phyloP scores from a whole-genome alignment of 768 basidiomycete species.

The Porphyrellus cyaneotinctus region DNA sequence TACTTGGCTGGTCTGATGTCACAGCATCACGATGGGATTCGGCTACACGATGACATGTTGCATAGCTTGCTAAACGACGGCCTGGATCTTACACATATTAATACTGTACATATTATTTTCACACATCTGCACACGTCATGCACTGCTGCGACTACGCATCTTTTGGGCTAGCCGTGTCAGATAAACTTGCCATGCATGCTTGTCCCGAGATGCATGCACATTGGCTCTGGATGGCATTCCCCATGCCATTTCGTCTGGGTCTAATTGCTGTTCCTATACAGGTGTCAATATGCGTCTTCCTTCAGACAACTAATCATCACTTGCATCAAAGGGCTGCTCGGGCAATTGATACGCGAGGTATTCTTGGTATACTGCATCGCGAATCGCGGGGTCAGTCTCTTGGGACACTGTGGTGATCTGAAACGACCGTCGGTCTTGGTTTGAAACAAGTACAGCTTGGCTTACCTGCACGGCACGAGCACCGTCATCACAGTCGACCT shows the following conservation, averaged over 20 bases:
- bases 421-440: neutral
- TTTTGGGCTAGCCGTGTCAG: neutral
- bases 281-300: neutral
- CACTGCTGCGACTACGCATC: neutral
- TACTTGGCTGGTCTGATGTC: too few species aligned
- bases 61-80: too few species aligned
- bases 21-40: too few species aligned
- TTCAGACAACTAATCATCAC: neutral
- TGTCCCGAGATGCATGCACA: neutral
- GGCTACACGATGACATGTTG: too few species aligned
- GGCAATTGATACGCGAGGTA: constrained; percentile 3
- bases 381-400: neutral
- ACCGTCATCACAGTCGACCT: constrained; percentile 3
- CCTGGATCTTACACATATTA: too few species aligned
- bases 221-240: constrained; percentile 1
- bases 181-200: neutral
- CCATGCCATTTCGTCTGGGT: constrained; percentile 42
- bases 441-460: neutral
- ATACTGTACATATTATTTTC: too few species aligned
- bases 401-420: constrained; percentile 15
- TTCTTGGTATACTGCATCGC: constrained; percentile 7
- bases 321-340: neutral
- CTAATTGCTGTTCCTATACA: constrained; percentile 25
- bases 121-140: neutral
- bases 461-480: neutral